A percentile compares a stretch with the other conserved stretches of the same genome.
Conservation (phyloP, 371 early-diverging fungal species). For the Mucor mucedo region DNA sequence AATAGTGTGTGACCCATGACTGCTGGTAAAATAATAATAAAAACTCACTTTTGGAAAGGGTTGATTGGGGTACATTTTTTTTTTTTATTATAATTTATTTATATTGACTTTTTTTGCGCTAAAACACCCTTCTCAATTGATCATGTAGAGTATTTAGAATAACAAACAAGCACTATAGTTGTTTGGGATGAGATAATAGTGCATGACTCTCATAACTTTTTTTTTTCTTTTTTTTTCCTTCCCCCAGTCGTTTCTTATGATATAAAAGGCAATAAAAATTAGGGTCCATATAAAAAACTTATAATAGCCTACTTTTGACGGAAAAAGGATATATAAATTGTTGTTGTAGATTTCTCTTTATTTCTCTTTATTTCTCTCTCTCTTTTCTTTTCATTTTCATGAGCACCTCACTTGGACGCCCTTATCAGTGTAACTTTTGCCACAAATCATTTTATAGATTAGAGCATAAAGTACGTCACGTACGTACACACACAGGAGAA, state of each 20-base stretch:
- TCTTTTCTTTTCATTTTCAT: conserved; percentile 6
- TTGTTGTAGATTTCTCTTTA: not conserved
- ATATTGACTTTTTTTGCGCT: too few relatives aligned
- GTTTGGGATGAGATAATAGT: conserved; percentile 9
- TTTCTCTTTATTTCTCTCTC: conserved; percentile 15
- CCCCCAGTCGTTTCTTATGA: conserved; percentile 7
- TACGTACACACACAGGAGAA: conserved; percentile 90
- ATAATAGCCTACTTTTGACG: conserved; percentile 17
- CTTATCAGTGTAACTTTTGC: conserved; percentile 75
- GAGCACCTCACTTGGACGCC: conserved; percentile 34
- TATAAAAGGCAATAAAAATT: conserved; percentile 8
- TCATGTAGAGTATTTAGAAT: too few relatives aligned
- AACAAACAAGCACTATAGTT: not conserved
- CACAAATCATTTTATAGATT: conserved; percentile 76
- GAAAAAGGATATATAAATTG: conserved; percentile 13
- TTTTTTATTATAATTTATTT: too few relatives aligned
- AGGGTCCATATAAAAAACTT: conserved; percentile 26
- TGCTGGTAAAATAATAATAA: too few relatives aligned
- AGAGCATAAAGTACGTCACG: conserved; percentile 82
- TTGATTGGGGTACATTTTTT: not conserved
- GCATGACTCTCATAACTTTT: not conserved
- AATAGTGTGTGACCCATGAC: too few relatives aligned
- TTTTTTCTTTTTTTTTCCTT: too few relatives aligned
- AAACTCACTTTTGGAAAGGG: too few relatives aligned
- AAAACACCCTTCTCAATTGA: not conserved